Conservation (phyloP, 129 eudicot species). For the Chrysanthemum makinoi region DNA sequence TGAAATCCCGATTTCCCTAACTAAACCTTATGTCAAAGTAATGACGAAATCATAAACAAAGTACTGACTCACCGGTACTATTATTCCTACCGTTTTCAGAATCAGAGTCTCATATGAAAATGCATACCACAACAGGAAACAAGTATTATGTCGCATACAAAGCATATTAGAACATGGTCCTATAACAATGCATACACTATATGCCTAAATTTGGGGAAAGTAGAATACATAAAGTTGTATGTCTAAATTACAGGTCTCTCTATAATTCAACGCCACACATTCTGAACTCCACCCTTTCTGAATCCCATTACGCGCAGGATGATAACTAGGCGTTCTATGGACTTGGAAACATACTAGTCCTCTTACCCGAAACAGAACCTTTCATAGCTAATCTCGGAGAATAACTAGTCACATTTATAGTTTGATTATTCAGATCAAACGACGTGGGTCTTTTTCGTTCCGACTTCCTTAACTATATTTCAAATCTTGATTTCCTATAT, state of each 20-base stretch:
- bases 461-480: slow-evolving; percentile 45
- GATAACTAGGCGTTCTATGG: slow-evolving; percentile 83
- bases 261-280: slow-evolving; percentile 59
- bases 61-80: not conserved
- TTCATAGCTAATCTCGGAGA: slow-evolving; percentile 82
- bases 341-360: slow-evolving; percentile 63
- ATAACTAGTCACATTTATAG: slow-evolving; percentile 40
- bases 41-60: slow-evolving; percentile 3
- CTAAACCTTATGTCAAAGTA: not conserved
- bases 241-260: not conserved
- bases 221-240: not conserved
- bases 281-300: slow-evolving; percentile 98
- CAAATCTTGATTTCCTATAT: slow-evolving; percentile 68
- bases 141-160: too few relatives aligned
- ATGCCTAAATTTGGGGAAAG: not conserved
- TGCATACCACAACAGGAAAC: too few relatives aligned
- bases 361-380: slow-evolving; percentile 36
- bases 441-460: slow-evolving; percentile 76
- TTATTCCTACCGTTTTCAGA: not conserved
- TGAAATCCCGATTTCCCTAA: not conserved
- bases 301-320: slow-evolving; percentile 44
- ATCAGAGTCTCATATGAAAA: not conserved
- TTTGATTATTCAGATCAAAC: slow-evolving; percentile 62
- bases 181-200: too few relatives aligned
- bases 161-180: too few relatives aligned